Conservation (phyloP, 257 asterid species). For the Solanum etuberosum region DNA sequence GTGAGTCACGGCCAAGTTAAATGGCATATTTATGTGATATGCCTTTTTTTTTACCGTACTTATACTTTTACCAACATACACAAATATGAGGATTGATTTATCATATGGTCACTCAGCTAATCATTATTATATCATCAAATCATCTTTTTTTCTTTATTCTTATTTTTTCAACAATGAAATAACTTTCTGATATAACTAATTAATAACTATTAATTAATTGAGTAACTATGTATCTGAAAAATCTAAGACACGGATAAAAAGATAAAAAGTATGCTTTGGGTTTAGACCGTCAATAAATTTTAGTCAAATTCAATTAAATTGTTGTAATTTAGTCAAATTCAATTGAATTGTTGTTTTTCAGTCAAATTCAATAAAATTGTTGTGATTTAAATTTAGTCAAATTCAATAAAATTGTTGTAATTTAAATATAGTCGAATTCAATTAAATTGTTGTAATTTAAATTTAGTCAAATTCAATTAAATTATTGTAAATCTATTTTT, state of each 20-base stretch:
- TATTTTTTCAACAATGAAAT: too few relatives aligned
- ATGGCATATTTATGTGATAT: too few relatives aligned
- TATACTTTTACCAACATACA: too few relatives aligned
- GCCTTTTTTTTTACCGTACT: too few relatives aligned
- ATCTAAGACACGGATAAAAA: neutral
- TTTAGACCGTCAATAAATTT: neutral
- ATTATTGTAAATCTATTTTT: neutral
- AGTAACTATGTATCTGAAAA: neutral
- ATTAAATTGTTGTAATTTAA: neutral
- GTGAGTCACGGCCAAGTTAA: too few relatives aligned
- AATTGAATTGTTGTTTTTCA: too few relatives aligned
- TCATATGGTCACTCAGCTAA: neutral
- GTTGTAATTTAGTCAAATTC: too few relatives aligned
- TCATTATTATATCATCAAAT: neutral
- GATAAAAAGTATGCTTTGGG: neutral
- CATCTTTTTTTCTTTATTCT: neutral
- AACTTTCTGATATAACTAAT: too few relatives aligned
- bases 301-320: neutral
- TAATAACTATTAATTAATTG: neutral
- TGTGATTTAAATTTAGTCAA: too few relatives aligned
- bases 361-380: too few relatives aligned
- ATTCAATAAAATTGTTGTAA: neutral
- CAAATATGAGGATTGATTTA: neutral
- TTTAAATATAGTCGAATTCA: neutral
- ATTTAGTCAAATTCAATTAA: neutral